Percentiles rank a stretch among this genome's conserved stretches.
phyloP scores from a whole-genome alignment of 2,329 filamentous ascomycete genomes.

The Fusarium udum region DNA sequence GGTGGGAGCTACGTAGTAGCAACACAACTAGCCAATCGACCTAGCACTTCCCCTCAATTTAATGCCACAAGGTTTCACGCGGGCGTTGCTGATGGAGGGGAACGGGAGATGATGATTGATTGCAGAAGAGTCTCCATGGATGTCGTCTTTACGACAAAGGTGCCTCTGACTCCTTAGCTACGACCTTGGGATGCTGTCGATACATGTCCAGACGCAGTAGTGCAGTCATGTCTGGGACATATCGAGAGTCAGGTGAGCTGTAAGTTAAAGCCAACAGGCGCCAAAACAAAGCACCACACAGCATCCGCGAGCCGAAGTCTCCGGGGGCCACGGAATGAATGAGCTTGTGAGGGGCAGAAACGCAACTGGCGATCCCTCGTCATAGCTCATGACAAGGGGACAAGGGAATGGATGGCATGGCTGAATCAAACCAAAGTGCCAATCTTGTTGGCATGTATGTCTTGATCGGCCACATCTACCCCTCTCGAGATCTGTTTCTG shows the following conservation, averaged over 20 bases:
- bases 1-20: conserved; percentile 6
- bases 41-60: conserved; percentile 37
- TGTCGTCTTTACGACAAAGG: conserved; percentile 3
- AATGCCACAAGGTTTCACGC: conserved; percentile 42
- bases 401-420: neutral
- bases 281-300: conserved; percentile 37
- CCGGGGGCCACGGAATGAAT: conserved; percentile 28
- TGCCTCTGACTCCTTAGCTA: neutral
- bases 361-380: conserved; percentile 41
- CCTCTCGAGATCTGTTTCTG: conserved; percentile 6
- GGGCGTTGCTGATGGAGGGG: conserved; percentile 14
- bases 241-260: conserved; percentile 40
- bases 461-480: conserved; percentile 27
- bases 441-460: conserved; percentile 20
- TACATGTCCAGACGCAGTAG: neutral
- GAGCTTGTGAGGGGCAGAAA: conserved; percentile 17
- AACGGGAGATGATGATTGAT: conserved; percentile 14
- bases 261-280: conserved; percentile 25
- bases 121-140: conserved; percentile 1
- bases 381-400: conserved; percentile 19
- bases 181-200: neutral
- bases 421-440: conserved; percentile 16
- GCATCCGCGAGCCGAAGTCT: conserved; percentile 40
- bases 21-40: conserved; percentile 25
- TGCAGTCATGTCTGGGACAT: conserved; percentile 7